phyloP scores from a whole-genome alignment of 78 protist species.

The Monocercomonoides exilis region DNA sequence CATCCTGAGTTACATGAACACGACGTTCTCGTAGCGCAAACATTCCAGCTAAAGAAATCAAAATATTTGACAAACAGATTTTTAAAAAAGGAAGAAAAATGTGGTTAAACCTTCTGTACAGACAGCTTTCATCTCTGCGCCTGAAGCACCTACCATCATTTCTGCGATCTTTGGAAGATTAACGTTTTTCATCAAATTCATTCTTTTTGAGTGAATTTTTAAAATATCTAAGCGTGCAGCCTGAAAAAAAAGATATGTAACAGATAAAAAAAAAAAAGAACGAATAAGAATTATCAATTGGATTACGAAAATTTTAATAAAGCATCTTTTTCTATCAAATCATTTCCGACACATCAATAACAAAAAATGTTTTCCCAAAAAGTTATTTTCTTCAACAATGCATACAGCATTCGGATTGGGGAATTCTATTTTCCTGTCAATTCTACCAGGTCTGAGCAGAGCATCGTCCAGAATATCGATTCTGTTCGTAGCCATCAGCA shows the following conservation, averaged over 20 bases:
- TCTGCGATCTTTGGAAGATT: constrained; percentile 75
- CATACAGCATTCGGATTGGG: constrained; percentile 65
- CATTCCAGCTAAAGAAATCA: constrained; percentile 72
- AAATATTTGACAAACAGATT: background rate
- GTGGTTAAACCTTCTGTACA: constrained; percentile 85
- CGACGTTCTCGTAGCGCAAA: constrained; percentile 96
- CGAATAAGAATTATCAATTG: background rate
- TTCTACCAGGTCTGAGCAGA: constrained; percentile 95
- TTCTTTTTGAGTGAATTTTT: constrained; percentile 91
- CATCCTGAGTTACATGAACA: constrained; percentile 96
- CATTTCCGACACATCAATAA: too few species aligned
- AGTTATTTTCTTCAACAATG: background rate
- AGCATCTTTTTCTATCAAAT: too few species aligned
- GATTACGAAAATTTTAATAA: too few species aligned
- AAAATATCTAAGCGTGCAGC: constrained; percentile 90
- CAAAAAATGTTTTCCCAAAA: too few species aligned
- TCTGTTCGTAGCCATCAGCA: constrained; percentile 99
- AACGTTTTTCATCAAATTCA: constrained; percentile 96
- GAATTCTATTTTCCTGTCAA: constrained; percentile 97
- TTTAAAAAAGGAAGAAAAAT: background rate
- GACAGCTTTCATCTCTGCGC: constrained; percentile 93
- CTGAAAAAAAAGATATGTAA: background rate
- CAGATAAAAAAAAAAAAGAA: background rate
- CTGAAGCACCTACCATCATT: constrained; percentile 80
- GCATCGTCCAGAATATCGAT: constrained; percentile 98